Conservation (phyloP, 2,329 filamentous ascomycete genomes). For the Aaosphaeria pasadenensis region DNA sequence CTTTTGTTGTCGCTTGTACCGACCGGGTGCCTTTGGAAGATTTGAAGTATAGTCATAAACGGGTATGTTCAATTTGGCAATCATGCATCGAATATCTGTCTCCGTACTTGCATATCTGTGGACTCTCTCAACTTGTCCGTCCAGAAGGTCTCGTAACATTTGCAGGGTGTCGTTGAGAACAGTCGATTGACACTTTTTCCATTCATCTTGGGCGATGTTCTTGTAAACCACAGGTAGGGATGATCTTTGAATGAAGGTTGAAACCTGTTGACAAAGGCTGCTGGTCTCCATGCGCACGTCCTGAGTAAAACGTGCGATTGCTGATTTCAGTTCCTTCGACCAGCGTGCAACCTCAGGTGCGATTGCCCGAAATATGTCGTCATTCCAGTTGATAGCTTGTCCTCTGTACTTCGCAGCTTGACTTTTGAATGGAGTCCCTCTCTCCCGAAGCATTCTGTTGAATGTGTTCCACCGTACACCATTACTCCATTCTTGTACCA, state of each 20-base stretch:
- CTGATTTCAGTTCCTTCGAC: conserved; percentile 1
- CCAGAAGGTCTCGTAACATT: not conserved
- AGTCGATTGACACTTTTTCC: conserved; percentile 1
- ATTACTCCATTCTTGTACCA: not conserved
- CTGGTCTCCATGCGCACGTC: not conserved
- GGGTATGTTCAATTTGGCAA: conserved; percentile 1
- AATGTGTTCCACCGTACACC: conserved; percentile 6
- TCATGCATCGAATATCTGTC: conserved; percentile 9
- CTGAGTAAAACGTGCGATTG: not conserved
- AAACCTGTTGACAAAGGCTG: not conserved
- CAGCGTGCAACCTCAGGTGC: not conserved
- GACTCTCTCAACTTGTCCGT: not conserved
- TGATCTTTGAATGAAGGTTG: not conserved
- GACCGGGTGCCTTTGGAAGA: not conserved
- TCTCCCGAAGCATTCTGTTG: conserved; percentile 3
- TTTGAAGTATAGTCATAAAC: conserved; percentile 2
- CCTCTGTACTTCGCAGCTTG: conserved; percentile 1
- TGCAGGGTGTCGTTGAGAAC: not conserved
- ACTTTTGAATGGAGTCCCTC: conserved; percentile 2
- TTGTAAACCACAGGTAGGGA: not conserved
- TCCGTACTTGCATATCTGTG: conserved; percentile 7
- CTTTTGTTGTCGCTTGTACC: conserved; percentile 1
- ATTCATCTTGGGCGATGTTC: conserved; percentile 5
- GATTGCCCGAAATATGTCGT: conserved; percentile 4
- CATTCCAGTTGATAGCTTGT: conserved; percentile 8